Base-by-base conservation (phyloP, 352 stramenopile genomes). In the Pythium chondricola region DNA sequence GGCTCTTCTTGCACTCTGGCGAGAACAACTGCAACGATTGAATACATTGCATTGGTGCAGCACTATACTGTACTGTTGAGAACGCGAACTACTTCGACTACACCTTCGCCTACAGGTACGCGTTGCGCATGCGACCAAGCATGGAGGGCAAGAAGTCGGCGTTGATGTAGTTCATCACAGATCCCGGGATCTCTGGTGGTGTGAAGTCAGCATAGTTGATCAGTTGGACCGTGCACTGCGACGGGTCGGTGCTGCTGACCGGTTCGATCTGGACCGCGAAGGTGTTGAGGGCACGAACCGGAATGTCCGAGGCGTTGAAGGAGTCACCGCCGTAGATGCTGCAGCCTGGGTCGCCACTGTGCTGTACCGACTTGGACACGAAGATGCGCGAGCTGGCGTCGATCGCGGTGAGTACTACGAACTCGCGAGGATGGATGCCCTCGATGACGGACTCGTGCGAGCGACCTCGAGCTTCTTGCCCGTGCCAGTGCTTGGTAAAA, bases 201-300 rank as follows among this genome's bases (percentile, higher is more conserved):
- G 42, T 52, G 18, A 61, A 52, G 52, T 65, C 51, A 16, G 57
- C 57, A 41, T 58, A 65, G 57, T 65, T 65, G 44, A 61, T 56
- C 10, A 61, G 33, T 42, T 59, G 30, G 36, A 59, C 56, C 18
- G 55, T 37, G 9, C 25, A 46, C 37, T 63, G 55, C 35, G 27
- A 51, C n/a, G 41, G 42, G 48, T 54, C n/a, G n/a, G n/a, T 55
- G 24, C 38, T 46, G 17, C n/a, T 17, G 8, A 55, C 25, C 3
- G 56, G 56, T 17, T 53, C 40, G n/a, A 58, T 25, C 18, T 52
- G 43, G 40, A 63, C 53, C 11, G 46, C 43, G 16, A 63, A 63
- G 18, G 48, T 53, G 43, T 55, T 63, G 48, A 59, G 42, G 17
- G 32, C 48, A 18, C 48, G 41, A 21, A 63, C 36, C 1, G 56